These are phyloP conservation scores for Citrus medica DNA, from an alignment of 345 rosid species.

Conservation along the genomic window DNA sequence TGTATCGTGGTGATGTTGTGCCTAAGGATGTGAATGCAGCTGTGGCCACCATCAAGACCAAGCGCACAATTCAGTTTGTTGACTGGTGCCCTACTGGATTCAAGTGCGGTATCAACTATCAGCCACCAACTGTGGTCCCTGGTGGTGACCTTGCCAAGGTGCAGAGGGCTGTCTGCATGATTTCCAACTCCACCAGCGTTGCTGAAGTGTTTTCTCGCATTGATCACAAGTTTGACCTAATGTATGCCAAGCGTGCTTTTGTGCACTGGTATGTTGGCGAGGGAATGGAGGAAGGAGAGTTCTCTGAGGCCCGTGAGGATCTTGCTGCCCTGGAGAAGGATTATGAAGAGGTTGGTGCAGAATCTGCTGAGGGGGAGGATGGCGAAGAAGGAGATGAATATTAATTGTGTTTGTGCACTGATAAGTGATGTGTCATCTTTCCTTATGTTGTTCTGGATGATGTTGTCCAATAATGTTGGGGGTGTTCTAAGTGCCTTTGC, in stretches of 20 bases:
- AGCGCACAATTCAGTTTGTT: conserved; percentile 28
- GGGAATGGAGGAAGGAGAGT: conserved; percentile 73
- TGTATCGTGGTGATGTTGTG: conserved; percentile 59
- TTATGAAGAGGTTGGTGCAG: conserved; percentile 57
- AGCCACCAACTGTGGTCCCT: conserved; percentile 63
- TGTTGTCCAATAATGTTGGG: not conserved
- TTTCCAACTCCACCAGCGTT: conserved; percentile 57
- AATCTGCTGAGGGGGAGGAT: conserved; percentile 50
- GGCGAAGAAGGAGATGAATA: conserved; percentile 49
- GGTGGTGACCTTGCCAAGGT: conserved; percentile 66
- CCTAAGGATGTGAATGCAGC: conserved; percentile 61
- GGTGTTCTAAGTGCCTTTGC: not conserved
- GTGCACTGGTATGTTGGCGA: conserved; percentile 69
- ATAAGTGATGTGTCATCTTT: not conserved
- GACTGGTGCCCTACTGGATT: conserved; percentile 55
- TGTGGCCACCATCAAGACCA: conserved; percentile 57
- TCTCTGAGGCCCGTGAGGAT: conserved; percentile 59
- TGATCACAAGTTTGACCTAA: conserved; percentile 57
- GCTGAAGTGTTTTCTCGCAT: conserved; percentile 58
- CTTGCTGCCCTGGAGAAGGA: conserved; percentile 54
- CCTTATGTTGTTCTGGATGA: not conserved
- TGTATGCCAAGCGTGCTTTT: conserved; percentile 59
- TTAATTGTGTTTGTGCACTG: not conserved
- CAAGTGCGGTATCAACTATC: conserved; percentile 59
- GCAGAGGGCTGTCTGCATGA: conserved; percentile 63